Evolutionary conservation across 768 basidiomycete genomes (phyloP), one percentile per base, ranked within the genome.

Genomic region (Hericium erinaceus): DNA sequence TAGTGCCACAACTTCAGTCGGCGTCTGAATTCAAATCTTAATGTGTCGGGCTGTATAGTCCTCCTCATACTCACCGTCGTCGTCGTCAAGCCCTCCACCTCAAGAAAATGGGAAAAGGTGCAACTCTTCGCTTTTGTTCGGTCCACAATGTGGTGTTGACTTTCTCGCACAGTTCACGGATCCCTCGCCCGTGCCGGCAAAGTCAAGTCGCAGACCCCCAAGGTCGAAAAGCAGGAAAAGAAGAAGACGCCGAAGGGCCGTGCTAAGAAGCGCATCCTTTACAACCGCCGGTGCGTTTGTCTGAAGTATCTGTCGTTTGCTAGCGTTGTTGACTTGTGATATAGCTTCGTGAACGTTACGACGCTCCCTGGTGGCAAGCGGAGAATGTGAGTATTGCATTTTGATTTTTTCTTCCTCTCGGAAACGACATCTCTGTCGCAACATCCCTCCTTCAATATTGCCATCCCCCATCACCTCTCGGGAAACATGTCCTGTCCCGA

Each of bases 161-260:
- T 4, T 16, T 15, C 39, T 26, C 53, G 49, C 57, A 15, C 61
- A 93, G 94, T 95, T 78, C 94, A 98, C 89, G 94, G 94, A 74
- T 98, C 94, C 73, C 93, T 95, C 78, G 94, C 94, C 78, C 94
- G 94, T 81, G 94, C 94, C 73, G 95, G 95, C 74, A 98, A 98
- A 84, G 95, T 98, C 81, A 97, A 93, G 79, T 92, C 90, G 66
- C 92, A 95, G 78, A 91, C 88, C 69, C 95, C 95, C 69, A 98
- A 98, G 78, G 95, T 97, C 70, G 95, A 97, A 69, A 85, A 87
- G 74, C 92, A 95, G 79, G 95, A 98, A 80, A 98, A 97, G 88
- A 94, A 94, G 88, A 98, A 98, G 86, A 84, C 77, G 40, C 92
- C 92, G 57, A 95, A 89, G 77, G 95, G 95, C 62, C 92, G 95